Conservation (phyloP, 768 basidiomycete species). For the Boletales sp. region DNA sequence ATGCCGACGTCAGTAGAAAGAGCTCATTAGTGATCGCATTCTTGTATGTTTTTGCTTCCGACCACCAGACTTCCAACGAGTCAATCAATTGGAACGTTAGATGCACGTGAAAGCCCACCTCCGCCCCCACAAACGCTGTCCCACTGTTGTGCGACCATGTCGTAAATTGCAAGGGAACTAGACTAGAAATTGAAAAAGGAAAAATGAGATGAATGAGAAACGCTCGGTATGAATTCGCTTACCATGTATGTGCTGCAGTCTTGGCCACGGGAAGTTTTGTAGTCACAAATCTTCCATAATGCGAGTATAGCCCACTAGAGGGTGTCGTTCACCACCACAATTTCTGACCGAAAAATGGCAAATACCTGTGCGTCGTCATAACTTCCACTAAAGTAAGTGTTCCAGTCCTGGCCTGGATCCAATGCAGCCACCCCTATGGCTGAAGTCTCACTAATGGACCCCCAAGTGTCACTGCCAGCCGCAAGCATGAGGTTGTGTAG, state of each 20-base stretch:
- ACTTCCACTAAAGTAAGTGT: constrained; percentile 40
- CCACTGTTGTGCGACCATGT: constrained; percentile 45
- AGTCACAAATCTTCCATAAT: constrained; percentile 57
- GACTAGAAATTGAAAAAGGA: constrained; percentile 30
- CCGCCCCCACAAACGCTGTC: constrained; percentile 51
- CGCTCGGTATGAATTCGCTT: constrained; percentile 5
- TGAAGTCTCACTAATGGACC: constrained; percentile 38
- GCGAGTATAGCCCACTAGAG: constrained; percentile 54
- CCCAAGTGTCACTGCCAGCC: constrained; percentile 39
- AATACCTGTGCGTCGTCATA: constrained; percentile 53
- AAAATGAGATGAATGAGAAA: constrained; percentile 25
- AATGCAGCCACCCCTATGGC: constrained; percentile 44
- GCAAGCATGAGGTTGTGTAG: constrained; percentile 57
- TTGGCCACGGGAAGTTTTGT: constrained; percentile 40
- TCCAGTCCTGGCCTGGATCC: constrained; percentile 38
- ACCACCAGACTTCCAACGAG: constrained; percentile 49
- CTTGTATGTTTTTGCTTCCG: constrained; percentile 51
- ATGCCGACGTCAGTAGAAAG: constrained; percentile 49
- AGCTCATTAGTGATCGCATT: constrained; percentile 61
- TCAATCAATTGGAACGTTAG: background rate
- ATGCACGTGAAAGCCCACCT: constrained; percentile 24
- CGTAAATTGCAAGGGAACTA: constrained; percentile 45
- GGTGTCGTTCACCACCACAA: background rate
- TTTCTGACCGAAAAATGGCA: background rate
- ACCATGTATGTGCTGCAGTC: constrained; percentile 20